Evolutionary conservation across 192 early-diverging fungal species (phyloP).

Genomic region (Coemansia reversa): DNA sequence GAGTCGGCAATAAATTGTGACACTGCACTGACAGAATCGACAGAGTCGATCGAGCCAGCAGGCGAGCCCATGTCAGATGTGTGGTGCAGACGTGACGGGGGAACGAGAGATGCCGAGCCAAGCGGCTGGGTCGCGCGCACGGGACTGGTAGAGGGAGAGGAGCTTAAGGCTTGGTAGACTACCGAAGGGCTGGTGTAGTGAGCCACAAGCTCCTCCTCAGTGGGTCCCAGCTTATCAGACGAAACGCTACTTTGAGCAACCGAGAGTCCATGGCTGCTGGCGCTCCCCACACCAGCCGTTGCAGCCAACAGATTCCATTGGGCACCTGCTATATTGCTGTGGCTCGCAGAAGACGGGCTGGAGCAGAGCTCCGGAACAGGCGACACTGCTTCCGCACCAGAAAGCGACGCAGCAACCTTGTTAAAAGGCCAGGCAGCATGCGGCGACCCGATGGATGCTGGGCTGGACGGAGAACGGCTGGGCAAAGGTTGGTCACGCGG

Average conservation of each 20-base stretch:
- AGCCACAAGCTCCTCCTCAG: conserved; percentile 40
- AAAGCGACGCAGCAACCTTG: conserved; percentile 17
- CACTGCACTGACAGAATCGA: conserved; percentile 18
- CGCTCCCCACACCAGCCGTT: background rate
- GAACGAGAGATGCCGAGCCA: background rate
- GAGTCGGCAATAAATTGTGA: conserved; percentile 21
- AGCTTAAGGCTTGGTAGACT: conserved; percentile 41
- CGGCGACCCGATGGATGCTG: conserved; percentile 20
- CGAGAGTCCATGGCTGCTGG: conserved; percentile 2
- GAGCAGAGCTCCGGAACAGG: background rate
- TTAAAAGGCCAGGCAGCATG: conserved; percentile 52
- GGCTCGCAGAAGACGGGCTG: background rate
- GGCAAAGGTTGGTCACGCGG: background rate
- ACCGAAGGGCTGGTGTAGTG: conserved; percentile 40
- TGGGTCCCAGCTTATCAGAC: conserved; percentile 8
- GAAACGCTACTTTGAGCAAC: conserved; percentile 2
- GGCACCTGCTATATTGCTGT: no score
- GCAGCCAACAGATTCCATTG: conserved; percentile 4
- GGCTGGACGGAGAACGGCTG: conserved; percentile 30
- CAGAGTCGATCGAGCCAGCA: conserved; percentile 9
- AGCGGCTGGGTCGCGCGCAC: background rate
- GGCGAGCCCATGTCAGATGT: conserved; percentile 33
- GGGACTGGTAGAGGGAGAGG: conserved; percentile 2
- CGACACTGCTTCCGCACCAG: conserved; percentile 4
- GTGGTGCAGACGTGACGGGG: conserved; percentile 18